These are phyloP conservation scores for Trametes versicolor DNA, from an alignment of 1,284 basidiomycete genomes.

Conservation along the genomic window DNA sequence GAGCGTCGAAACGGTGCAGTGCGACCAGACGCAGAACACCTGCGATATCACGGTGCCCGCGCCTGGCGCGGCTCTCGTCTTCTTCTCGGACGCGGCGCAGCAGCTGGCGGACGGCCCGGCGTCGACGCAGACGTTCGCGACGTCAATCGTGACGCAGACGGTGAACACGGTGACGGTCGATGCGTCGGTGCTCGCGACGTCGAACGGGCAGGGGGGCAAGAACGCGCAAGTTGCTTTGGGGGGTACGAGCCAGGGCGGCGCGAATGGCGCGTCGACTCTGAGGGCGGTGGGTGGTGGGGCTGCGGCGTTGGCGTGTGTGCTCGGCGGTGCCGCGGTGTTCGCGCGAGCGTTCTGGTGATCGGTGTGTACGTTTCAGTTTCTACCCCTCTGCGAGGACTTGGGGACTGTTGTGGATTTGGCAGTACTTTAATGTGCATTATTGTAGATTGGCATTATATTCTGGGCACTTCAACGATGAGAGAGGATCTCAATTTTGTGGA, in stretches of 20 bases:
- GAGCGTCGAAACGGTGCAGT: constrained; percentile 62
- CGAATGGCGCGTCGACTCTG: constrained; percentile 32
- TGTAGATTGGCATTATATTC: no score
- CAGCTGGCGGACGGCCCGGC: constrained; percentile 46
- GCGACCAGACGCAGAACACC: constrained; percentile 57
- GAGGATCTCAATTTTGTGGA: no score
- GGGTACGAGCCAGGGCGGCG: constrained; percentile 45
- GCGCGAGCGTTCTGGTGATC: constrained; percentile 24
- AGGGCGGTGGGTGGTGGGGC: constrained; percentile 25
- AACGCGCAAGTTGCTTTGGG: constrained; percentile 34
- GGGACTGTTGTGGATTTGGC: no score
- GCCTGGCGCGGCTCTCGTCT: constrained; percentile 78
- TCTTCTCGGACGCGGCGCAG: constrained; percentile 61
- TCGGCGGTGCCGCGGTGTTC: constrained; percentile 23
- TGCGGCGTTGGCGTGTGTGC: constrained; percentile 20
- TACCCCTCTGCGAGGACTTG: no score
- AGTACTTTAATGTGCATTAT: no score
- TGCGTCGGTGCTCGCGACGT: constrained; percentile 45
- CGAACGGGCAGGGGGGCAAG: constrained; percentile 44
- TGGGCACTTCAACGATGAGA: no score
- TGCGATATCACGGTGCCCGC: constrained; percentile 74
- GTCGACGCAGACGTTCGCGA: constrained; percentile 62
- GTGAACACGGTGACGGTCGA: constrained; percentile 48
- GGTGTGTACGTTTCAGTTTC: neutral
- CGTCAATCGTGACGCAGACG: constrained; percentile 59